Conservation (phyloP, 768 basidiomycete species). For the Lentinula sp. region DNA sequence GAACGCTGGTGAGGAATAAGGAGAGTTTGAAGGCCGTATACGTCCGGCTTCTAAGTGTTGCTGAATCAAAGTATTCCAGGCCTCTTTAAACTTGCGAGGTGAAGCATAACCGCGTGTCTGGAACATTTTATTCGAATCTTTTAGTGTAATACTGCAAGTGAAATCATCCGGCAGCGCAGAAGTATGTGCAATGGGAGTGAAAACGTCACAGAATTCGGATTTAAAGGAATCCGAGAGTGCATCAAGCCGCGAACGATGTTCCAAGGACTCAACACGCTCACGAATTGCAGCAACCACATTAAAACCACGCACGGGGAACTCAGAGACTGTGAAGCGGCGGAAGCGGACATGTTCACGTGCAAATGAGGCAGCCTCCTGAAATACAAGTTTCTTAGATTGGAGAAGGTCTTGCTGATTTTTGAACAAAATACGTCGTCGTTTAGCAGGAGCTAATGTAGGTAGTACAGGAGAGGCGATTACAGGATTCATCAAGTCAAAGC, state of each 20-base stretch:
- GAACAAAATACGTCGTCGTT: neutral
- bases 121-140: conserved; percentile 15
- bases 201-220: conserved; percentile 9
- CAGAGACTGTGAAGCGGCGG: too few species aligned
- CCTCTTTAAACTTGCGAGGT: conserved; percentile 23
- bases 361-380: too few species aligned
- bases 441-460: neutral
- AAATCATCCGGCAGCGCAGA: conserved; percentile 13
- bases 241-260: too few species aligned
- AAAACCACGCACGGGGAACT: too few species aligned
- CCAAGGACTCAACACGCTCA: neutral
- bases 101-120: conserved; percentile 14
- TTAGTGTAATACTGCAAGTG: conserved; percentile 14
- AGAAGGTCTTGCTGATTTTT: too few species aligned
- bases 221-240: conserved; percentile 5
- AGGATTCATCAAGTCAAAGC: conserved; percentile 6
- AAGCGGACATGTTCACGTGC: too few species aligned
- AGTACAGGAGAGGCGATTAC: too few species aligned
- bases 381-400: too few species aligned
- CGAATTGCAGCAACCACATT: neutral
- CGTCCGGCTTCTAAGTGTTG: conserved; percentile 23
- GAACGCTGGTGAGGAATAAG: conserved; percentile 22
- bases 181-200: conserved; percentile 16
- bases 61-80: conserved; percentile 21
- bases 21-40: conserved; percentile 16